Percentiles rank a stretch among this genome's conserved stretches.
phyloP scores from a whole-genome alignment of 1,284 basidiomycete species.

The Tilletia walkeri region DNA sequence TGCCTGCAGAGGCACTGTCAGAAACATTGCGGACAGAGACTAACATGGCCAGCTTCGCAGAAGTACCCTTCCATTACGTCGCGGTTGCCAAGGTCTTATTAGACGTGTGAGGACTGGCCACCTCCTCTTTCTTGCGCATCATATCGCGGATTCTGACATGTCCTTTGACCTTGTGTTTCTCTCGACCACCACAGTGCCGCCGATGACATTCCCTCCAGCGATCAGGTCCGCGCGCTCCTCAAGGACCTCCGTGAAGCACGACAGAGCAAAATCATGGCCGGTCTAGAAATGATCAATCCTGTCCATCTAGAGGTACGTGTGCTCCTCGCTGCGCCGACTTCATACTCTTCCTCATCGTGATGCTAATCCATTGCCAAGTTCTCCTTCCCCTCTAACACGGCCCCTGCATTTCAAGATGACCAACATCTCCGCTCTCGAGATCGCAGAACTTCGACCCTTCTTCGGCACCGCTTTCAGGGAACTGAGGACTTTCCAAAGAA shows the following conservation, averaged over 20 bases:
- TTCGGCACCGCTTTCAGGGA: constrained; percentile 46
- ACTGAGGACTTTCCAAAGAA: constrained; percentile 28
- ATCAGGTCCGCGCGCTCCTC: constrained; percentile 75
- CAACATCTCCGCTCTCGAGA: constrained; percentile 51
- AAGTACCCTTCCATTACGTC: constrained; percentile 69
- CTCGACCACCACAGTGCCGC: constrained; percentile 66
- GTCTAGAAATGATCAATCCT: constrained; percentile 62
- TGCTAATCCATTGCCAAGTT: background rate
- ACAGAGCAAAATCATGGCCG: constrained; percentile 85
- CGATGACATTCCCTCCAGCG: constrained; percentile 80
- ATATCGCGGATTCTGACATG: no score
- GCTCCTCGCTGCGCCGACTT: constrained; percentile 64
- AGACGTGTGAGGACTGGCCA: constrained; percentile 68
- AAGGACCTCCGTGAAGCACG: constrained; percentile 92
- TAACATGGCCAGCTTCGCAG: constrained; percentile 44
- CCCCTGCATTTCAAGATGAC: constrained; percentile 36
- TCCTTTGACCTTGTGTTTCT: no score
- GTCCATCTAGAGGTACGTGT: constrained; percentile 68
- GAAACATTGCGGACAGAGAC: constrained; percentile 56
- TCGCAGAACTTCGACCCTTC: constrained; percentile 49
- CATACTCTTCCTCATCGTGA: background rate
- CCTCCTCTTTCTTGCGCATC: no score
- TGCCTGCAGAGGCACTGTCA: constrained; percentile 71
- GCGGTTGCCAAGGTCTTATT: constrained; percentile 84
- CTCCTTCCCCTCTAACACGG: background rate